Evolutionary conservation across 2,329 filamentous ascomycete genomes (phyloP).

Genomic region (Colletotrichum sp.): DNA sequence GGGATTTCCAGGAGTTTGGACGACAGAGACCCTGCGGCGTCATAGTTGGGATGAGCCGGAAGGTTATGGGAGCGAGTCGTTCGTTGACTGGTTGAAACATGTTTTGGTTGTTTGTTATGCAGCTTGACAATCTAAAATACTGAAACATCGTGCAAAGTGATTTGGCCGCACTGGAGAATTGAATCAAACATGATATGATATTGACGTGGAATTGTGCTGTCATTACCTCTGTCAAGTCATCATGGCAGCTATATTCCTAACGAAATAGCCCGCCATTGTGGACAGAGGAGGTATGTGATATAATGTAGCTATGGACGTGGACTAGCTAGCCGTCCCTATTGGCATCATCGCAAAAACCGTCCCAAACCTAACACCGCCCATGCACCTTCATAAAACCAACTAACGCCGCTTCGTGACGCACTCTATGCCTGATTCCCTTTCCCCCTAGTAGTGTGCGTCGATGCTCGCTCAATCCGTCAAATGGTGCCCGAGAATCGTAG

Average conservation of each 20-base stretch:
- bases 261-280: background rate
- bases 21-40: background rate
- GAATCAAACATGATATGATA: background rate
- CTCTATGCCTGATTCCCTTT: constrained; percentile 8
- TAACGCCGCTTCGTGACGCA: constrained; percentile 19
- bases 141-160: background rate
- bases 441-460: constrained; percentile 3
- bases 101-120: background rate
- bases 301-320: constrained; percentile 18
- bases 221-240: background rate
- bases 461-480: constrained; percentile 19
- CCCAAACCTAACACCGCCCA: constrained; percentile 19
- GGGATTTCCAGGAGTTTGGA: constrained; percentile 13
- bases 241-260: background rate
- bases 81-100: constrained; percentile 8
- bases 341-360: constrained; percentile 21
- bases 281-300: constrained; percentile 6
- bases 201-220: background rate
- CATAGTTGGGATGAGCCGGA: constrained; percentile 6
- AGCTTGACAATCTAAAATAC: background rate
- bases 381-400: constrained; percentile 16
- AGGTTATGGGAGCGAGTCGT: background rate
- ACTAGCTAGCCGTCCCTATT: constrained; percentile 20
- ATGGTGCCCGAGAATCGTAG: constrained; percentile 9
- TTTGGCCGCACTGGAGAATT: background rate